A percentile compares a stretch with the other conserved stretches of the same genome.
Conservation (phyloP, 495 filamentous ascomycete genomes). For the Lophiotrema nucula region DNA sequence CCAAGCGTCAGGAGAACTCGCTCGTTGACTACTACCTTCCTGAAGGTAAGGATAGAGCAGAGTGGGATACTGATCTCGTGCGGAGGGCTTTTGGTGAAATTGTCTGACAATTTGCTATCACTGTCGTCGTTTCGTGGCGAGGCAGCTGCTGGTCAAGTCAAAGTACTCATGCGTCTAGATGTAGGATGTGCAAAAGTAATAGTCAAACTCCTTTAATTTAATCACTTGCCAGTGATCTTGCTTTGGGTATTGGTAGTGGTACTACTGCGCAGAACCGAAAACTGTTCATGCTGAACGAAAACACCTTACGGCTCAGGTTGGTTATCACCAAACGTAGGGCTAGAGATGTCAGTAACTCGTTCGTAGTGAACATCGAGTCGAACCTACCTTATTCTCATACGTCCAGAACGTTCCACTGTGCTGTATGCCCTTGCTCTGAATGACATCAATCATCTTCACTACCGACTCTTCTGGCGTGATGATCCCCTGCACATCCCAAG, state of each 20-base stretch:
- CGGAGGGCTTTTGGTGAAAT: slow-evolving; percentile 6
- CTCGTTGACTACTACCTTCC: background rate
- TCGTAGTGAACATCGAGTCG: background rate
- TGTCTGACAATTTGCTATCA: too few species aligned
- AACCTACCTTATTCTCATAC: slow-evolving; percentile 52
- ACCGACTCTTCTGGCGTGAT: slow-evolving; percentile 53
- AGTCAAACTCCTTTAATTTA: too few species aligned
- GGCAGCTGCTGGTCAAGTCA: too few species aligned
- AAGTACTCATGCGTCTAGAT: too few species aligned
- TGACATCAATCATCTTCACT: slow-evolving; percentile 50
- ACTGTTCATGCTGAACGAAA: too few species aligned
- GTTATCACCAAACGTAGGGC: slow-evolving; percentile 18
- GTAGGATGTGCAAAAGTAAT: too few species aligned
- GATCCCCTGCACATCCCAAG: slow-evolving; percentile 53
- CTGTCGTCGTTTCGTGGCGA: too few species aligned
- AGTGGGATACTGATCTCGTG: slow-evolving; percentile 12
- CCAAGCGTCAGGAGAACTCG: background rate
- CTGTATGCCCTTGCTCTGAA: slow-evolving; percentile 48
- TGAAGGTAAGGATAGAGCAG: background rate
- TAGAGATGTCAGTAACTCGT: background rate
- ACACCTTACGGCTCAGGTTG: background rate
- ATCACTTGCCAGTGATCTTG: too few species aligned
- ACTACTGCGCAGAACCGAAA: too few species aligned
- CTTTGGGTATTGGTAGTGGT: too few species aligned
- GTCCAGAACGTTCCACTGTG: slow-evolving; percentile 58